phyloP scores from a whole-genome alignment of 352 stramenopile genomes.

The Globisporangium paroecandrum region DNA sequence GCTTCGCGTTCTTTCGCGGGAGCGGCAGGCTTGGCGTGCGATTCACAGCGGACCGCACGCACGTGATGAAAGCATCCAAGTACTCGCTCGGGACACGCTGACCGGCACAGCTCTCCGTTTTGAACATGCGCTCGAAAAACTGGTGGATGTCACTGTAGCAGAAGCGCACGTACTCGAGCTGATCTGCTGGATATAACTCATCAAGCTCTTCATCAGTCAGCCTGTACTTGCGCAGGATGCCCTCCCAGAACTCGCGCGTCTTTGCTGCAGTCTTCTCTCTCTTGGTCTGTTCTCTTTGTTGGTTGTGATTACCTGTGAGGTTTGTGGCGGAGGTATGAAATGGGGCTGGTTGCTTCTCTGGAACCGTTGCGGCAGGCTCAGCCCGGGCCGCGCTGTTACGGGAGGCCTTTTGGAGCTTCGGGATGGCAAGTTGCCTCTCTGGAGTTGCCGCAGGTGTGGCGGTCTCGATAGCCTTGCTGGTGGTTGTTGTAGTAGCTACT shows the following conservation, averaged over 20 bases:
- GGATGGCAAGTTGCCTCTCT: too few species aligned
- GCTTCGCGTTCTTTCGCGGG: background rate
- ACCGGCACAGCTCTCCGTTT: background rate
- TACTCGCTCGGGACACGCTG: background rate
- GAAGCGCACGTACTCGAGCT: background rate
- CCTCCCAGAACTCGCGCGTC: background rate
- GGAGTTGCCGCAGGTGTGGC: too few species aligned
- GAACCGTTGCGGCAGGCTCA: too few species aligned
- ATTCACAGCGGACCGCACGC: background rate
- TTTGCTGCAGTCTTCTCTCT: background rate
- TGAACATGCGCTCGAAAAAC: background rate
- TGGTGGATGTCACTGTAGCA: background rate
- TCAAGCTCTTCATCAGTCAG: background rate
- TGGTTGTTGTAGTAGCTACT: too few species aligned
- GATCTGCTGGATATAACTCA: background rate
- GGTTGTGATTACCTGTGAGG: too few species aligned
- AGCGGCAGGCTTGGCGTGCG: background rate
- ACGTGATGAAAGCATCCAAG: background rate
- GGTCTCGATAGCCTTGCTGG: too few species aligned
- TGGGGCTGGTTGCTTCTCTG: background rate
- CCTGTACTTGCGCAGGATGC: background rate
- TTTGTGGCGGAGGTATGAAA: too few species aligned
- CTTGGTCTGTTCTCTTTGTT: too few species aligned
- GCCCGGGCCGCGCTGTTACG: too few species aligned
- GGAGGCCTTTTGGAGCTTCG: too few species aligned